A percentile compares a stretch with the other conserved stretches of the same genome.
phyloP scores from a whole-genome alignment of 2,329 filamentous ascomycete genomes.

The Huntiella moniliformis region DNA sequence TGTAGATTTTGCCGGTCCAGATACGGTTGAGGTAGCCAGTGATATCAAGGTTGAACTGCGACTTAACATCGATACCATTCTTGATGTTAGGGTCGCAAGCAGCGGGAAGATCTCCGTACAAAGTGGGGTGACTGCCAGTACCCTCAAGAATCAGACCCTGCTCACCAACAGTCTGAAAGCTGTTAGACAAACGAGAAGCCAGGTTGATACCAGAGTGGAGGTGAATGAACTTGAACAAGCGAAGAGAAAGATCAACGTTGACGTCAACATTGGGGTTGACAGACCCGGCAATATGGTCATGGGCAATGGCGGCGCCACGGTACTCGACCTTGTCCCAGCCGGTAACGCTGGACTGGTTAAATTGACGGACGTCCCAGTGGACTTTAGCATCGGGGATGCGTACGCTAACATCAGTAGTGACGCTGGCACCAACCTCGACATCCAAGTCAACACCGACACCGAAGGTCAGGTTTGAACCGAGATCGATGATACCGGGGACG shows the following conservation, averaged over 20 bases:
- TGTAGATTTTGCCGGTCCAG: constrained; percentile 1
- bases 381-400: constrained; percentile 20
- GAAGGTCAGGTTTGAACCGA: constrained; percentile 19
- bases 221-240: constrained; percentile 15
- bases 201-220: not conserved
- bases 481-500: constrained; percentile 22
- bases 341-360: constrained; percentile 15
- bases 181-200: constrained; percentile 1
- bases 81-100: constrained; percentile 1
- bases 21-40: not conserved
- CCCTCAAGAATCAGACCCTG: constrained; percentile 2
- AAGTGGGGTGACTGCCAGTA: not conserved
- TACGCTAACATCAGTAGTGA: constrained; percentile 18
- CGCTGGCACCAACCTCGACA: constrained; percentile 17
- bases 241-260: constrained; percentile 20
- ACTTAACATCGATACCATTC: constrained; percentile 1
- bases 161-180: not conserved
- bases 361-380: constrained; percentile 21
- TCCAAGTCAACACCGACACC: constrained; percentile 20
- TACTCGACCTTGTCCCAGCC: constrained; percentile 21
- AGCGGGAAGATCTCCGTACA: not conserved
- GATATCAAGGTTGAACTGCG: not conserved
- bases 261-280: constrained; percentile 16
- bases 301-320: constrained; percentile 18
- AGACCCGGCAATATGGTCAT: constrained; percentile 17